Percentiles rank a stretch among this genome's conserved stretches.
Conservation (phyloP, 2,329 filamentous ascomycete species). For the Xylaria sp. region DNA sequence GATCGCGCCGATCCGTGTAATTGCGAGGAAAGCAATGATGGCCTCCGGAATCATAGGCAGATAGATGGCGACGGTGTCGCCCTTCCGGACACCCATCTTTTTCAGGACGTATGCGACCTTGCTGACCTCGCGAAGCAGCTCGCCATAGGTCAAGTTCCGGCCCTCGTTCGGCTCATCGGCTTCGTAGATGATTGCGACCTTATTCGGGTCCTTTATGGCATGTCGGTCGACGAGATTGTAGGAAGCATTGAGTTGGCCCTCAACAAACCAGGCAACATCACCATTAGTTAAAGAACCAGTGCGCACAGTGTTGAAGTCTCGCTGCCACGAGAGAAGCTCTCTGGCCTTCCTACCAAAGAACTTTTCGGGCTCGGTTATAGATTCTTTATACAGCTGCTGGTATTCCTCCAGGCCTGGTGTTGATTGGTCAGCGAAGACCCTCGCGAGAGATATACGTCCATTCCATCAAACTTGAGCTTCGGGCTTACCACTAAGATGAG, state of each 20-base stretch:
- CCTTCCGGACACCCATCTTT: constrained; percentile 95
- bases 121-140: constrained; percentile 91
- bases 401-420: constrained; percentile 65
- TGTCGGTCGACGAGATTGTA: constrained; percentile 98
- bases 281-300: constrained; percentile 75
- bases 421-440: constrained; percentile 29
- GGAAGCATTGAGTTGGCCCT: constrained; percentile 90
- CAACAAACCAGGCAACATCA: constrained; percentile 92
- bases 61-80: constrained; percentile 96
- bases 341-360: constrained; percentile 90
- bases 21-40: constrained; percentile 86
- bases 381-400: constrained; percentile 74
- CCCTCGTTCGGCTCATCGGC: constrained; percentile 88
- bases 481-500: constrained; percentile 64
- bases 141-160: constrained; percentile 87
- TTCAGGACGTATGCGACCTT: constrained; percentile 85
- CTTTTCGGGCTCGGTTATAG: constrained; percentile 82
- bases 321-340: constrained; percentile 86
- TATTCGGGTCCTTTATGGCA: constrained; percentile 91
- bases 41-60: constrained; percentile 99
- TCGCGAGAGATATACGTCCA: neutral
- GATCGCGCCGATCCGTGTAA: constrained; percentile 87
- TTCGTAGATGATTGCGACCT: constrained; percentile 97
- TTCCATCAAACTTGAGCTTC: neutral
- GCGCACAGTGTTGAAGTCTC: constrained; percentile 88